Base-by-base conservation (phyloP, 2,329 filamentous ascomycete species). In the Tolypocladium paradoxum region DNA sequence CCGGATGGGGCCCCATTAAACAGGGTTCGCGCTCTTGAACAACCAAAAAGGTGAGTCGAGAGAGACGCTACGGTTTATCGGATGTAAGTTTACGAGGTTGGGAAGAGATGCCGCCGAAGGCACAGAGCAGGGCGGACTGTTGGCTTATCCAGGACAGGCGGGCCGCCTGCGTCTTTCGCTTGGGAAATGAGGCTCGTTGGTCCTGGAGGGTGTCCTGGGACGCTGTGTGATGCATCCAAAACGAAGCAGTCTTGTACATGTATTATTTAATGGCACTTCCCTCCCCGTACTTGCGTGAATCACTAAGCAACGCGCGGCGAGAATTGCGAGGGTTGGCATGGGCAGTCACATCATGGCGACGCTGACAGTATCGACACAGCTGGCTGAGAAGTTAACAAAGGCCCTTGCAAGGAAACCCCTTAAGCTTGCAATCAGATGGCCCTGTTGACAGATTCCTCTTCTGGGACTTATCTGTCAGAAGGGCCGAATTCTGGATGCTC, bases 1-100 rank as follows among this genome's bases (percentile, higher is more conserved):
- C 33, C 67, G 69, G 53, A 69, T 70, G 68, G 65, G 65, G 12
- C 61, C 65, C 46, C 64, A 65, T 65, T 62, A 57, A 61, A 54
- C 50, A 37, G 31, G 20, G n/a, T 22, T 38, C 14, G 22, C 34
- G 22, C 11, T 37, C 22, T 37, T 49, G 48, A 38, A 38, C 48
- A 20, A 49, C 22, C 48, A 49, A 43, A 50, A 40, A 43, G 27
- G 27, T 31, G 43, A 20, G 43, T 7, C 20, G 31, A 51, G 38
- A 20, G 38, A 33, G 9, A 40, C 33, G 40, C 43, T 22, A 20
- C 16, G 14, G 31, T 24, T 29, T 22, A 43, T 36, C n/a, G 38
- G 14, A 35, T 48, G 48, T 40, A 54, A 22, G 52, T 50, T 27
- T 47, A 38, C 27, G 37, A 50, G 34, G 38, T 20, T n/a, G 40